These are phyloP conservation scores for Pestalotiopsis sp. DNA, from an alignment of 2,329 filamentous ascomycete genomes.

Conservation along the genomic window DNA sequence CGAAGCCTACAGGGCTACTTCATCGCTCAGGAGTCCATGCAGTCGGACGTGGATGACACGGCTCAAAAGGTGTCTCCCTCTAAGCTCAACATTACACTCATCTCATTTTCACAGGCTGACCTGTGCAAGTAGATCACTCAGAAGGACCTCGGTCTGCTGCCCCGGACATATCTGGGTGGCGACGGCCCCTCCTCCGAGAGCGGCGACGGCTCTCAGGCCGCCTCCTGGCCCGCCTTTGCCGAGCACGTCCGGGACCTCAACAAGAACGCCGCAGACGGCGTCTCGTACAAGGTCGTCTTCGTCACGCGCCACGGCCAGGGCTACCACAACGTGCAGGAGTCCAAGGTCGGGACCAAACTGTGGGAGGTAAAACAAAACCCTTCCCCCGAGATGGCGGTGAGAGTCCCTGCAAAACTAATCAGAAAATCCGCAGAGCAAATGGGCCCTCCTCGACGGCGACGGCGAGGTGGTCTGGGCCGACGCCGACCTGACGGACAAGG, in stretches of 20 bases:
- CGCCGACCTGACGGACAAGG: conserved; percentile 41
- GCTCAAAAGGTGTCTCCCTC: neutral
- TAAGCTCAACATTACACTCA: neutral
- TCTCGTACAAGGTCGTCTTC: conserved; percentile 16
- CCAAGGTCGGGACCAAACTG: conserved; percentile 12
- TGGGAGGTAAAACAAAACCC: conserved; percentile 13
- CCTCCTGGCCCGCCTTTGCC: conserved; percentile 12
- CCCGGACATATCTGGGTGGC: neutral
- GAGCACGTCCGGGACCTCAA: conserved; percentile 13
- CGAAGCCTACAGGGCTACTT: neutral
- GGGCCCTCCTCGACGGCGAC: conserved; percentile 16
- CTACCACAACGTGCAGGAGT: conserved; percentile 14
- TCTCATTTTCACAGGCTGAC: neutral
- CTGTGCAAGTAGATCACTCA: neutral
- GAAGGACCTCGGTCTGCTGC: neutral
- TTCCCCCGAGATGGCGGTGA: neutral
- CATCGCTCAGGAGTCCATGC: neutral
- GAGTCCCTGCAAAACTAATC: neutral
- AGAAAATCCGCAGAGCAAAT: conserved; percentile 6
- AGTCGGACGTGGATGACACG: neutral
- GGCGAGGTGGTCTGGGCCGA: conserved; percentile 14
- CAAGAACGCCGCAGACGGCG: conserved; percentile 6
- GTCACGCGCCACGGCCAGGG: conserved; percentile 15
- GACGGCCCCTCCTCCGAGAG: neutral
- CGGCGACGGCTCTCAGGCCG: neutral